A percentile compares a stretch with the other conserved stretches of the same genome.
Evolutionary conservation across 2,329 filamentous ascomycete genomes (phyloP).

Genomic region (Teratosphaeria nubilosa): DNA sequence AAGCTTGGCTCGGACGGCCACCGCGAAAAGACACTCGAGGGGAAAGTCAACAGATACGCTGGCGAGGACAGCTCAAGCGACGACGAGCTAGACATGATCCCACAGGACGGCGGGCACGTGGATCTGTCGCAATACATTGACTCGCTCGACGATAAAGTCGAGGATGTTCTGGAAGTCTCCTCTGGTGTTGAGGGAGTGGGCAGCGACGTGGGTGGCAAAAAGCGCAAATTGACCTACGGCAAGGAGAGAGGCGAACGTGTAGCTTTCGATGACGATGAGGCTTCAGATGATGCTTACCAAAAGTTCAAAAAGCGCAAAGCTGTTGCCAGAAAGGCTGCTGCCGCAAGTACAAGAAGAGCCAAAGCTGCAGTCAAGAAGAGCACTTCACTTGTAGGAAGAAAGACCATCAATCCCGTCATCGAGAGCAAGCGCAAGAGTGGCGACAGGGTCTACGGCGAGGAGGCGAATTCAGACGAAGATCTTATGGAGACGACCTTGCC

Average conservation of each 20-base stretch:
- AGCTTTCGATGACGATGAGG: slow-evolving; percentile 42
- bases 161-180: slow-evolving; percentile 8
- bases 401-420: slow-evolving; percentile 6
- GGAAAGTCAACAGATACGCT: slow-evolving; percentile 9
- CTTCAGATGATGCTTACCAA: slow-evolving; percentile 46
- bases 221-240: slow-evolving; percentile 3
- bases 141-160: slow-evolving; percentile 2
- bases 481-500: slow-evolving; percentile 54
- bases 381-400: slow-evolving; percentile 27
- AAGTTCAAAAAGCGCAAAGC: slow-evolving; percentile 53
- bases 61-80: slow-evolving; percentile 11
- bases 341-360: slow-evolving; percentile 39
- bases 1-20: slow-evolving; percentile 4
- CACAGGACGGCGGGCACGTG: slow-evolving; percentile 4
- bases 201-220: not conserved
- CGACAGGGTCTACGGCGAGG: slow-evolving; percentile 20
- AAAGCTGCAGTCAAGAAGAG: slow-evolving; percentile 34
- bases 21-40: not conserved
- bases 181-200: slow-evolving; percentile 6
- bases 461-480: slow-evolving; percentile 38
- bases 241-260: slow-evolving; percentile 10
- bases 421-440: slow-evolving; percentile 4
- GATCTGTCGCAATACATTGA: slow-evolving; percentile 14
- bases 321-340: slow-evolving; percentile 42
- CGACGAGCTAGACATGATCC: slow-evolving; percentile 9